Base-by-base conservation (phyloP, 1,284 basidiomycete genomes). In the Schizopora paradoxa region DNA sequence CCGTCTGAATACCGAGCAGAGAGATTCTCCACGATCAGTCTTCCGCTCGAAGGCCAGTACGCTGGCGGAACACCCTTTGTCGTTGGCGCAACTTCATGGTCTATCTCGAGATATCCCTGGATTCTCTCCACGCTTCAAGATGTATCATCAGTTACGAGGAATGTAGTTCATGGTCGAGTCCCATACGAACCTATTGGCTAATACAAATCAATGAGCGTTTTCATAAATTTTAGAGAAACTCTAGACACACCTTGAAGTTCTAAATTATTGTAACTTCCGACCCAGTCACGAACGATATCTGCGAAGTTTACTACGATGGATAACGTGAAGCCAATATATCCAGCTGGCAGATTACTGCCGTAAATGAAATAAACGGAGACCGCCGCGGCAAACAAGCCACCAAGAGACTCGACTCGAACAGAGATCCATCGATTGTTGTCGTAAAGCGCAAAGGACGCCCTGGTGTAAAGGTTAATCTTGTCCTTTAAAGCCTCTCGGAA, bases 41-140 rank as follows among this genome's bases (percentile, higher is more conserved):
- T 53, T 5, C 70, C 70, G 1, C 66, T 69, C 0, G 68, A 60
- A 0, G 70, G 70, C 70, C 70, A 73, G 18, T 68, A 62, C 0
- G 69, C 70, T 5, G 71, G 67, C 3, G 70, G 69, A 39, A 70
- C 64, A 5, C 77, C 77, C 10, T 61, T 57, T 19, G 66, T 59
- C 0, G 69, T 70, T 1, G 73, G 57, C 44, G 69, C 66, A 1
- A 75, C 74, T 58, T 90, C 87, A 58, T 87, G 42, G n/a, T 67
- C 66, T 47, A 72, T 69, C 19, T 62, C 52, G 14, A 70, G 53
- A 54, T 67, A 72, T 39, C 68, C 63, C 43, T 67, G 62, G 37
- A 73, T 65, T 26, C 71, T 57, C 49, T 73, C 70, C 33, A 72
- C 60, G 35, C 58, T 58, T 27, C 14, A 26, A 44, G 22, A 44